These are phyloP conservation scores for Asterionellopsis glacialis DNA, from an alignment of 108 stramenopile genomes.

Conservation along the genomic window DNA sequence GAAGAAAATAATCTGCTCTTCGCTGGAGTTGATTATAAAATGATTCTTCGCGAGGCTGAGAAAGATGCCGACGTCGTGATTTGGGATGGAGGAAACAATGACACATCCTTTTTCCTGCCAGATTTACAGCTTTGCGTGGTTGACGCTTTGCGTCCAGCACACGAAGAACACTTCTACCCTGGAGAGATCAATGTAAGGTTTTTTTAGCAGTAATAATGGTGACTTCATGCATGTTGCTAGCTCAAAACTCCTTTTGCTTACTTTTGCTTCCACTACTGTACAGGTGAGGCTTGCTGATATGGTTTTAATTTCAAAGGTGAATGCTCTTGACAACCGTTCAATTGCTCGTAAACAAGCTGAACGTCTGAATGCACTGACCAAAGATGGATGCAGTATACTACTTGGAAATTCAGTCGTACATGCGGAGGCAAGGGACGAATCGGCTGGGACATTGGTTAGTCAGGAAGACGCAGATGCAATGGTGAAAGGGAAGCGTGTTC, in stretches of 20 bases:
- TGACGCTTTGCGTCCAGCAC: conserved; percentile 36
- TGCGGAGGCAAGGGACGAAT: conserved; percentile 22
- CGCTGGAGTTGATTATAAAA: conserved; percentile 47
- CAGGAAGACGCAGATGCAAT: conserved; percentile 14
- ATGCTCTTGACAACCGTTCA: conserved; percentile 18
- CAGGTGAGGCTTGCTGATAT: conserved; percentile 29
- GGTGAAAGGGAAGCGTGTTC: conserved; percentile 42
- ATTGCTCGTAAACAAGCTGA: conserved; percentile 27
- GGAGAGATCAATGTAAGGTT: conserved; percentile 33
- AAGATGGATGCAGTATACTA: conserved; percentile 23
- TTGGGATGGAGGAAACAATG: conserved; percentile 56
- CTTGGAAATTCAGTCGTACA: conserved; percentile 32
- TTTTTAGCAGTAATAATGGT: too few species aligned
- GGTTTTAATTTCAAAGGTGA: conserved; percentile 40
- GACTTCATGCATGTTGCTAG: too few species aligned
- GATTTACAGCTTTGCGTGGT: conserved; percentile 33
- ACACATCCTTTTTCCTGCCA: conserved; percentile 41
- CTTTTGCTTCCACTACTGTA: too few species aligned
- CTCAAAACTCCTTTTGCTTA: too few species aligned
- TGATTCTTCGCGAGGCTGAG: conserved; percentile 51
- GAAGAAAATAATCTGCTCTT: conserved; percentile 40
- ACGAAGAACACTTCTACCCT: conserved; percentile 41
- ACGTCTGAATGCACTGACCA: conserved; percentile 12
- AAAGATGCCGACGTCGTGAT: conserved; percentile 41
- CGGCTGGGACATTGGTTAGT: conserved; percentile 13